A percentile compares a stretch with the other conserved stretches of the same genome.
Conservation (phyloP, 2,329 filamentous ascomycete species). For the Cylindrodendrum hubeiense region DNA sequence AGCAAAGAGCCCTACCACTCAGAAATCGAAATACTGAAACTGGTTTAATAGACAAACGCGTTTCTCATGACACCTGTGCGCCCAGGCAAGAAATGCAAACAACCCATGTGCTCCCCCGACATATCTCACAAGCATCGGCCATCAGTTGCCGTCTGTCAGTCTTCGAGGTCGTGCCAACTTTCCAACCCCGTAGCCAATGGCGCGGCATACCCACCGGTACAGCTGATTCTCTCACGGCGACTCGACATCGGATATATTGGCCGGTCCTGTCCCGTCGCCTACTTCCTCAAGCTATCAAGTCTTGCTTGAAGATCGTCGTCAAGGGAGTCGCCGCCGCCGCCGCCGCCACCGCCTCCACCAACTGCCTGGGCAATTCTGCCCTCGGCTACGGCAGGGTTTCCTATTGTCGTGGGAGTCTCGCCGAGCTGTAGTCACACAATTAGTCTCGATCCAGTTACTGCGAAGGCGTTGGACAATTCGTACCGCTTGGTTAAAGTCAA, state of each 20-base stretch:
- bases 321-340: slow-evolving; percentile 69
- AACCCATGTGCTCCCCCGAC: slow-evolving; percentile 11
- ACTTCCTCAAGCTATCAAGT: slow-evolving; percentile 84
- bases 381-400: slow-evolving; percentile 79
- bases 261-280: slow-evolving; percentile 27
- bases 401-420: slow-evolving; percentile 88
- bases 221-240: slow-evolving; percentile 2
- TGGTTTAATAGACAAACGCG: slow-evolving; percentile 32
- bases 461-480: slow-evolving; percentile 49
- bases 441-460: slow-evolving; percentile 44
- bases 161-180: slow-evolving; percentile 1
- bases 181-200: slow-evolving; percentile 7
- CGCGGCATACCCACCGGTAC: too few relatives aligned
- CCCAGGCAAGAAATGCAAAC: slow-evolving; percentile 36
- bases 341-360: slow-evolving; percentile 71
- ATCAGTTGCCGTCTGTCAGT: neutral
- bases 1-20: slow-evolving; percentile 24
- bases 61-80: slow-evolving; percentile 43
- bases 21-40: slow-evolving; percentile 29
- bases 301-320: slow-evolving; percentile 96
- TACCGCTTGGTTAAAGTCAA: slow-evolving; percentile 91
- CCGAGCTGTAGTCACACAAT: slow-evolving; percentile 74
- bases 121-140: slow-evolving; percentile 9
- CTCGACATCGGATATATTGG: neutral
- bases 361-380: slow-evolving; percentile 88